Percentiles rank a stretch among this genome's conserved stretches.
phyloP scores from a whole-genome alignment of 495 filamentous ascomycete species.

The Penicillium arizonense region DNA sequence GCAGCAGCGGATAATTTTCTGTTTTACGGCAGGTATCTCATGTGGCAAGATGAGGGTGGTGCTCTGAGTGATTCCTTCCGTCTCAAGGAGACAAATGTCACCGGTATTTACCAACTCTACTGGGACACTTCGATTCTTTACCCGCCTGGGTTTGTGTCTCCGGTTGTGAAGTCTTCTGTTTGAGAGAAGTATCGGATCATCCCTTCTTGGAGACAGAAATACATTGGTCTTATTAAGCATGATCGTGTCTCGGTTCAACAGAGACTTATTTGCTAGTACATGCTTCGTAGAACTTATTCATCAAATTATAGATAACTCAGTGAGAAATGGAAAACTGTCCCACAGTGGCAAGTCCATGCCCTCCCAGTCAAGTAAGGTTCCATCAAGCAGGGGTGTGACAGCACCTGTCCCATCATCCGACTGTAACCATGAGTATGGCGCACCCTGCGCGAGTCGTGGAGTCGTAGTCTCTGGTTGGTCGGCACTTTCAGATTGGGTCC shows the following conservation, averaged over 20 bases:
- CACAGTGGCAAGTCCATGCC: conserved; percentile 35
- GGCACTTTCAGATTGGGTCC: conserved; percentile 1
- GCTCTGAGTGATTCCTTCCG: conserved; percentile 19
- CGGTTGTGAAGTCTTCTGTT: conserved; percentile 8
- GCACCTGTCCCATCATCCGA: conserved; percentile 14
- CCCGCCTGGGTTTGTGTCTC: conserved; percentile 9
- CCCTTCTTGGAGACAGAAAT: background rate
- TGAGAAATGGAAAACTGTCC: conserved; percentile 39
- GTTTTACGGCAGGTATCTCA: conserved; percentile 22
- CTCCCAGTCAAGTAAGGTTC: conserved; percentile 26
- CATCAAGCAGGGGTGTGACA: conserved; percentile 18
- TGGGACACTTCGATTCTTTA: conserved; percentile 21
- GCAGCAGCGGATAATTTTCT: conserved; percentile 10
- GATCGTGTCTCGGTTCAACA: background rate
- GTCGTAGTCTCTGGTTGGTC: conserved; percentile 6
- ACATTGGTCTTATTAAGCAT: background rate
- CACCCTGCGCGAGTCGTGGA: conserved; percentile 6
- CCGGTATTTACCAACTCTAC: conserved; percentile 21
- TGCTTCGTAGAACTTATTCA: background rate
- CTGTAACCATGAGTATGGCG: conserved; percentile 17
- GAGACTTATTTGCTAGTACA: background rate
- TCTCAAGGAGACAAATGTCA: conserved; percentile 18
- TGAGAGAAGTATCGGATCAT: background rate
- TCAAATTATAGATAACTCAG: conserved; percentile 19
- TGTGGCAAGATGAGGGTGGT: conserved; percentile 16